Evolutionary conservation across 2,329 filamentous ascomycete genomes (phyloP), one percentile per base, ranked within the genome.

Genomic region (Fusarium compactum): DNA sequence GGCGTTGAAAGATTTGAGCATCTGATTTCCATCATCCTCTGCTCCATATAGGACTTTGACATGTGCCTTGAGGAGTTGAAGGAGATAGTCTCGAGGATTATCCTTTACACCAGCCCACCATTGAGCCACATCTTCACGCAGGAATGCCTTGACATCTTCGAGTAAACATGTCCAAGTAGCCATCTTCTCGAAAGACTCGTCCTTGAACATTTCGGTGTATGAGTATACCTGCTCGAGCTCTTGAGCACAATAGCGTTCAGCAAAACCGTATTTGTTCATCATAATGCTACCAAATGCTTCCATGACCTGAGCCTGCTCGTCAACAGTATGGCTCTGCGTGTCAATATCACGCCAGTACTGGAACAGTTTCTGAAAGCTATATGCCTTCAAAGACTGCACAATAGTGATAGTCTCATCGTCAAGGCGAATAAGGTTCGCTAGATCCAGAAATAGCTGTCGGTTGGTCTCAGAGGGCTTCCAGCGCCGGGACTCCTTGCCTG

Each of bases 391-490:
- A 3, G 41, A 44, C 14, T 6, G 14, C 5, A 20, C 3, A 2
- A 44, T 44, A 0, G 41, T 24, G 1, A 44, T 4, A 0, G 4
- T 2, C 2, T 44, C 41, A 0, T 43, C 15, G 2, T 43, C 20
- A 0, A 15, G 2, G 14, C 7, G 40, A 22, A 43, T 3, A 16
- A 43, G 11, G 1, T 6, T 24, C 16, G 8, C 14, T 0, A 44
- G 20, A 0, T 50, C 25, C 0, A 48, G 25, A 2, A 65, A 65
- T 9, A n/a, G 25, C 2, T 3, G 62, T 1, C 76, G 68, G 20
- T 71, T 55, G 0, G 74, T 75, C 29, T 78, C 75, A 1, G 77
- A 78, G 1, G 40, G 50, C 0, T 9, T 50, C 63, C 61, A 65
- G 30, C 65, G 3, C 52, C 60, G n/a, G 62, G 63, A 4, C 41